These are phyloP conservation scores for Zanthoxylum bungeanum DNA, from an alignment of 345 rosid genomes.

Conservation along the genomic window DNA sequence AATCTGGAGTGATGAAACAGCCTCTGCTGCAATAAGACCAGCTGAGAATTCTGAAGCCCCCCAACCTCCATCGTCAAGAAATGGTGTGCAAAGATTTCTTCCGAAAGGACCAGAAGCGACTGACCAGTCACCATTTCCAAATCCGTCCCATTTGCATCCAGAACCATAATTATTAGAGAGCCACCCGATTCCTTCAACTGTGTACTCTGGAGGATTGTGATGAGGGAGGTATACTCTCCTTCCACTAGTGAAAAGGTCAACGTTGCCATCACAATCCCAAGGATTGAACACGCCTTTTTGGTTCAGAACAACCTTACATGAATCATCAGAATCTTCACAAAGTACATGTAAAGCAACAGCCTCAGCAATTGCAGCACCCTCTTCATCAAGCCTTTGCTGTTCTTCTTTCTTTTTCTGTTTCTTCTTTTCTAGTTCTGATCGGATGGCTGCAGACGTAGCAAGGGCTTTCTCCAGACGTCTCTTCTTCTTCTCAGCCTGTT, in stretches of 20 bases:
- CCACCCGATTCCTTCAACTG: slow-evolving; percentile 57
- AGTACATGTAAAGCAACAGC: slow-evolving; percentile 95
- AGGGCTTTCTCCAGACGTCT: slow-evolving; percentile 91
- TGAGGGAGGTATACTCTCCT: slow-evolving; percentile 33
- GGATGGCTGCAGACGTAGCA: slow-evolving; percentile 81
- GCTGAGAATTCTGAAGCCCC: slow-evolving; percentile 47
- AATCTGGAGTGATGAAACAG: slow-evolving; percentile 83
- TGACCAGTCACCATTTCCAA: slow-evolving; percentile 49
- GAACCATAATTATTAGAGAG: slow-evolving; percentile 41
- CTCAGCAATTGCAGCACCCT: slow-evolving; percentile 97
- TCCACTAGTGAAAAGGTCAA: slow-evolving; percentile 46
- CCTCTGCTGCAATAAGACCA: slow-evolving; percentile 73
- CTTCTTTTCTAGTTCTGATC: slow-evolving; percentile 78
- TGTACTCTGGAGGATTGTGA: slow-evolving; percentile 29
- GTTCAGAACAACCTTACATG: slow-evolving; percentile 49
- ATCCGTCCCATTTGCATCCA: slow-evolving; percentile 42
- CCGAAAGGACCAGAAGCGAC: slow-evolving; percentile 44
- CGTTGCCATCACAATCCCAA: slow-evolving; percentile 45
- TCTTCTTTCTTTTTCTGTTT: slow-evolving; percentile 83
- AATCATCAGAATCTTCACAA: slow-evolving; percentile 88
- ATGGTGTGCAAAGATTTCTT: slow-evolving; percentile 25
- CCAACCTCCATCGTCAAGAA: slow-evolving; percentile 30
- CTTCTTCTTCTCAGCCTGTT: slow-evolving; percentile 89
- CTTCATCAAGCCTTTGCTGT: slow-evolving; percentile 94
- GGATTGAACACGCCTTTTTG: slow-evolving; percentile 43